Evolutionary conservation across 148 eudicot species (phyloP), one percentile per base, ranked within the genome.

Genomic region (Arctostaphylos glauca): DNA sequence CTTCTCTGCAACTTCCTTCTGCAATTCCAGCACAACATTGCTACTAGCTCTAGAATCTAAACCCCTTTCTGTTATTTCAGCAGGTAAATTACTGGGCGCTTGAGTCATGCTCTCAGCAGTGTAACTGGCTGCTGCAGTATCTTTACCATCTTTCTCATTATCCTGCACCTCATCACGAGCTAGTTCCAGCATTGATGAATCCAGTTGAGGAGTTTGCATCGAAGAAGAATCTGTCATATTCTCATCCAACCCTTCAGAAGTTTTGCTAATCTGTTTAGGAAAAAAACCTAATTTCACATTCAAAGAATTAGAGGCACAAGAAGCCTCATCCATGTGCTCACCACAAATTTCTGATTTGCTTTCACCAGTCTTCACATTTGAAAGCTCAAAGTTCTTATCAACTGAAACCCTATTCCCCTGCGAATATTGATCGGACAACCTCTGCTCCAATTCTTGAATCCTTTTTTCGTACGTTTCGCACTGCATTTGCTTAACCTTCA

Each of bases 391-490:
- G 78, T 80, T 87, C 48, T 88, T 85, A 83, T 85, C 87, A 71
- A 72, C 84, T 8, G 85, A 82, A 88, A 82, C 76, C 84, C 87
- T 89, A 38, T 46, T 77, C 25, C 85, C 88, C 77, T 85, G 88
- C 86, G 84, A 83, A 83, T 88, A 91, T 72, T 89, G 92, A 66
- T 92, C 90, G 48, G 95, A 89, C 76, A 97, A 83, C 85, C 91
- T 92, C 87, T 89, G 93, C 87, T 96, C 97, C 80, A 97, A 85
- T 82, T 97, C 98, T 75, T 83, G 91, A 84, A 97, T 93, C 83
- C 99, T 89, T 84, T 92, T 93, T 84, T 94, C 95, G 84, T 97
- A 94, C 12, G 98, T 93, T 83, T 92, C 95, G 77, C 98, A 91
- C 94, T 92, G 98, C 78, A 83, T 83, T 74, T 91, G 91, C 80